Evolutionary conservation across 345 rosid genomes (phyloP).

Genomic region (Camelina sativa): DNA sequence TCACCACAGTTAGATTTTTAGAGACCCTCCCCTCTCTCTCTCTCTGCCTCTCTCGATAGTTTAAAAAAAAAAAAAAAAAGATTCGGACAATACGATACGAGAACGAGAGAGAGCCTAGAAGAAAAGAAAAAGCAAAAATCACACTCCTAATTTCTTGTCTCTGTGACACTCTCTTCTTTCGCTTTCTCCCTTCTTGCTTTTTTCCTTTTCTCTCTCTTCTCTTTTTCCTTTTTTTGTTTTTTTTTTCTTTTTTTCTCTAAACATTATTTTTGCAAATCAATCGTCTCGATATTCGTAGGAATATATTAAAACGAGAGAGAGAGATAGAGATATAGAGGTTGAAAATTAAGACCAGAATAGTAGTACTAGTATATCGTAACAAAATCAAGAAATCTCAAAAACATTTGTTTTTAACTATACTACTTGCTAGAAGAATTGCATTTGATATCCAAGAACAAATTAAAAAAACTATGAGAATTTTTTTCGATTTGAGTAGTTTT

Average conservation of each 20-base stretch:
- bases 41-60: background rate
- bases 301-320: background rate
- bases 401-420: background rate
- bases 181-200: slow-evolving; percentile 47
- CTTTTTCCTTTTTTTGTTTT: background rate
- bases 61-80: background rate
- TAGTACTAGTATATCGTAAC: background rate
- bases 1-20: background rate
- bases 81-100: slow-evolving; percentile 14
- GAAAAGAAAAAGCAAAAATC: slow-evolving; percentile 22
- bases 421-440: background rate
- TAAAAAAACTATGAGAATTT: background rate
- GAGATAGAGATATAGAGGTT: background rate
- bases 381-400: background rate
- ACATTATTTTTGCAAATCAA: background rate
- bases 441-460: too few relatives aligned
- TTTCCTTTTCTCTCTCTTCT: slow-evolving; percentile 33
- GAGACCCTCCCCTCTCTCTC: background rate
- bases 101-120: background rate
- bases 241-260: background rate
- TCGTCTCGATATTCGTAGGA: slow-evolving; percentile 15
- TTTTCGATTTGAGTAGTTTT: background rate
- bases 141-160: slow-evolving; percentile 43
- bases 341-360: background rate
- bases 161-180: slow-evolving; percentile 58